Evolutionary conservation across 1,284 basidiomycete species (phyloP).

Genomic region (Apiotrichum mycotoxinovorans): DNA sequence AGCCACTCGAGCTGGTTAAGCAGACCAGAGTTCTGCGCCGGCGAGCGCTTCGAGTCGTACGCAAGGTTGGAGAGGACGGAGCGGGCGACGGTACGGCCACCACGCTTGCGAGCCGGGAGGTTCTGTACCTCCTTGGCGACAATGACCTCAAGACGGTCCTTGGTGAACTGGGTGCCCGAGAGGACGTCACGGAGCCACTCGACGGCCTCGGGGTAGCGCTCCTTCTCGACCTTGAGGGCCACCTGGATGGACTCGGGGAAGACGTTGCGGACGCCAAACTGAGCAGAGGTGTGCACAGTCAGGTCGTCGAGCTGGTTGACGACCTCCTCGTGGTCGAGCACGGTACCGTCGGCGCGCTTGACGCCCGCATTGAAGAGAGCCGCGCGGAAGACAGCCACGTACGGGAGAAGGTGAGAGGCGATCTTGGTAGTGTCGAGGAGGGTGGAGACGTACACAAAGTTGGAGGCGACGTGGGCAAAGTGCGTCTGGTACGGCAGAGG

Average conservation of each 20-base stretch:
- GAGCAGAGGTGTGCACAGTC: constrained; percentile 80
- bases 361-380: constrained; percentile 90
- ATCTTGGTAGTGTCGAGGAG: constrained; percentile 71
- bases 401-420: constrained; percentile 70
- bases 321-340: constrained; percentile 81
- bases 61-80: constrained; percentile 69
- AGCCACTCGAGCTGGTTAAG: constrained; percentile 74
- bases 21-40: constrained; percentile 67
- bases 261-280: constrained; percentile 64
- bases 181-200: constrained; percentile 86
- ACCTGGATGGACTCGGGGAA: constrained; percentile 76
- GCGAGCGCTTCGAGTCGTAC: constrained; percentile 66
- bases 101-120: constrained; percentile 89
- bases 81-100: constrained; percentile 74
- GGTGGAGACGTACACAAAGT: constrained; percentile 81
- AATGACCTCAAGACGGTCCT: constrained; percentile 78
- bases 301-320: constrained; percentile 79
- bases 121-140: constrained; percentile 87
- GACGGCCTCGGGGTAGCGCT: constrained; percentile 75
- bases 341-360: constrained; percentile 64
- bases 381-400: constrained; percentile 76
- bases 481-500: constrained; percentile 83
- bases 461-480: constrained; percentile 86
- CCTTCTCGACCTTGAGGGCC: constrained; percentile 76
- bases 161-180: constrained; percentile 75